Evolutionary conservation across 345 rosid genomes (phyloP).

Genomic region (Brassica nigra): DNA sequence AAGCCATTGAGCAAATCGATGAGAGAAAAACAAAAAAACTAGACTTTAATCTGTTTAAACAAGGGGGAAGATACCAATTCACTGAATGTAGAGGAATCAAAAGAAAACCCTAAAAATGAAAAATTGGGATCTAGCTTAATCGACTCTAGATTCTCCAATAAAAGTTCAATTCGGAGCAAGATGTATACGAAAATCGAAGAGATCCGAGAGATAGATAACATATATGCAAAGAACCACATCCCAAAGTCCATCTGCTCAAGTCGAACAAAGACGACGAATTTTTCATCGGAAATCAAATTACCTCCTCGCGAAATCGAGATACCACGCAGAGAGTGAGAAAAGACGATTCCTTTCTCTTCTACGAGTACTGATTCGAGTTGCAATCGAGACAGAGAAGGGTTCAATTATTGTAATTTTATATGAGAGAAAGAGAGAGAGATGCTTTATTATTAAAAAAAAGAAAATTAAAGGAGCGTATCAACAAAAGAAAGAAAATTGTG

Average conservation of each 20-base stretch:
- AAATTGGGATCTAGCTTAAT: constrained; percentile 22
- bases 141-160: not conserved
- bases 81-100: constrained; percentile 2
- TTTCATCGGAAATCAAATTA: constrained; percentile 3
- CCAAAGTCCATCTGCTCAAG: constrained; percentile 3
- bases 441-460: not conserved
- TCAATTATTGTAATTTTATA: constrained; percentile 36
- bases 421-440: constrained; percentile 11
- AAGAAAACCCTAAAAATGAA: constrained; percentile 26
- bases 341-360: constrained; percentile 35
- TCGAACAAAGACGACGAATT: not conserved
- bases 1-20: constrained; percentile 1
- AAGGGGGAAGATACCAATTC: constrained; percentile 12
- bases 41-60: not conserved
- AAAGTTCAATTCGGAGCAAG: constrained; percentile 4
- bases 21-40: not conserved
- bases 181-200: not conserved
- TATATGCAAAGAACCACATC: constrained; percentile 29
- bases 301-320: constrained; percentile 3
- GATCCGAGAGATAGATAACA: not conserved
- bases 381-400: constrained; percentile 17
- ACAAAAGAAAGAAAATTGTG: not conserved
- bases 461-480: constrained; percentile 32
- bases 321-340: constrained; percentile 20
- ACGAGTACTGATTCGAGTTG: constrained; percentile 26